Conservation (phyloP, 1,284 basidiomycete species). For the Fomitopsis betulina region DNA sequence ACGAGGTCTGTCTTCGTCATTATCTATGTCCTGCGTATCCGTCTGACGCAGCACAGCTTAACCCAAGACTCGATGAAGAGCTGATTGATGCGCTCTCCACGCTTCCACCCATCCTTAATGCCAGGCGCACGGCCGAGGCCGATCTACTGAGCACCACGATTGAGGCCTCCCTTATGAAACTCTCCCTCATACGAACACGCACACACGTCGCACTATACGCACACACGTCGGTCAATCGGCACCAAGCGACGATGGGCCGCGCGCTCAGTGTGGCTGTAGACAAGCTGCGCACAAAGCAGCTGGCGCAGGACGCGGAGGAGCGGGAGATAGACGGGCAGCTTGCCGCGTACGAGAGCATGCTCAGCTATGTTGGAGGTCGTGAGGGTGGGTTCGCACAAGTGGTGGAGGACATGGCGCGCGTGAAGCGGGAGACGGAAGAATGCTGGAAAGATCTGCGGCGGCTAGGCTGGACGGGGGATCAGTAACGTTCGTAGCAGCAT, state of each 20-base stretch:
- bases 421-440: constrained; percentile 44
- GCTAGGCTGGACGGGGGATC: constrained; percentile 47
- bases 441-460: too few relatives aligned
- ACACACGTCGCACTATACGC: constrained; percentile 36
- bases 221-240: constrained; percentile 19
- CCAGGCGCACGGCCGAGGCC: constrained; percentile 24
- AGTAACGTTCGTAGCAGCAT: too few relatives aligned
- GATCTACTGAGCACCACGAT: constrained; percentile 39
- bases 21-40: too few relatives aligned
- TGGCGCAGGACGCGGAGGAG: constrained; percentile 34
- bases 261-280: constrained; percentile 32
- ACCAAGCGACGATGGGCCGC: constrained; percentile 23
- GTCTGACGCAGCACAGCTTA: constrained; percentile 21
- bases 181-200: constrained; percentile 39
- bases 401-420: constrained; percentile 43
- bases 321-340: constrained; percentile 34
- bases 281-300: constrained; percentile 32
- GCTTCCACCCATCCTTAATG: constrained; percentile 26
- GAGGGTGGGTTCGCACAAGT: constrained; percentile 39
- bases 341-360: constrained; percentile 37
- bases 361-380: constrained; percentile 37
- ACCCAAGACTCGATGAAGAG: constrained; percentile 28
- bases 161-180: constrained; percentile 42
- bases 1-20: too few relatives aligned
- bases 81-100: constrained; percentile 26